Evolutionary conservation across 495 filamentous ascomycete species (phyloP).

Genomic region (Chaetomium cochliodes): DNA sequence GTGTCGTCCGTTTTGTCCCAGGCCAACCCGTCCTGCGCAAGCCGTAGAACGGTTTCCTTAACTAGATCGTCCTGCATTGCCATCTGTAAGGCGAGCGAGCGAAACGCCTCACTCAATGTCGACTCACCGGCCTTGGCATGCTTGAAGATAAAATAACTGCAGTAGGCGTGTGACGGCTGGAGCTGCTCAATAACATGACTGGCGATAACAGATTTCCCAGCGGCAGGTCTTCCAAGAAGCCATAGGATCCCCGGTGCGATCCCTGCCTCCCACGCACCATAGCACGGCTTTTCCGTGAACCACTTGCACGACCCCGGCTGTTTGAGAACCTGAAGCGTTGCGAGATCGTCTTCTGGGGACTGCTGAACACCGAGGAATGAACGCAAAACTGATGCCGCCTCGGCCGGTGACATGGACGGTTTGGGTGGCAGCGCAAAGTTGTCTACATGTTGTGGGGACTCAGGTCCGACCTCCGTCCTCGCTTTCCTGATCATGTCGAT

Average conservation of each 20-base stretch:
- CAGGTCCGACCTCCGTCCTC: too few species aligned
- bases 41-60: conserved; percentile 13
- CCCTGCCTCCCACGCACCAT: conserved; percentile 24
- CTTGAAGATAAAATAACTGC: conserved; percentile 36
- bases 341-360: conserved; percentile 24
- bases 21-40: background rate
- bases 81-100: conserved; percentile 36
- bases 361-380: conserved; percentile 12
- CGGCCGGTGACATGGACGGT: too few species aligned
- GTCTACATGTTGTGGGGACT: too few species aligned
- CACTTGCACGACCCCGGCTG: conserved; percentile 32
- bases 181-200: conserved; percentile 32
- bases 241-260: conserved; percentile 25
- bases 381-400: too few species aligned
- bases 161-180: background rate
- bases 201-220: conserved; percentile 35
- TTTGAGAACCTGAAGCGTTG: conserved; percentile 18
- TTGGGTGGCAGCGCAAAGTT: too few species aligned
- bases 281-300: conserved; percentile 24
- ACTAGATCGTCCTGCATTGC: conserved; percentile 22
- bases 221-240: conserved; percentile 30
- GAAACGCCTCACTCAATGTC: conserved; percentile 21
- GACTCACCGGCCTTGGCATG: conserved; percentile 7
- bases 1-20: conserved; percentile 28
- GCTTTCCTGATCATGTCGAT: conserved; percentile 25